These are phyloP conservation scores for Flaveria brownii DNA, from an alignment of 129 eudicot species.

Conservation along the genomic window DNA sequence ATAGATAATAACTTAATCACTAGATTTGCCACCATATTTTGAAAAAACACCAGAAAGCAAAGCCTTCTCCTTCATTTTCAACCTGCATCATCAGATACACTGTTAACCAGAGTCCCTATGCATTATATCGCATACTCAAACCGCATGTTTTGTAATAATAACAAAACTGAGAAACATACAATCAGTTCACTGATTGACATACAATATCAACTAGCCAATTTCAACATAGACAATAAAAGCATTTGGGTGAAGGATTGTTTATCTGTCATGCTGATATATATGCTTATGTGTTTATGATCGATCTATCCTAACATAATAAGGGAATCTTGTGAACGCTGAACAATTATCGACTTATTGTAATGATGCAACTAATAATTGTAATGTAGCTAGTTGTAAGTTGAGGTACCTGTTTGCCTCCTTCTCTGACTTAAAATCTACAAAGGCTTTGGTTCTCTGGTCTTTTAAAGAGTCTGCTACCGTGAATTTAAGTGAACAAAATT, in stretches of 20 bases:
- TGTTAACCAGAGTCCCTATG: not conserved
- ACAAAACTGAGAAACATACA: no score
- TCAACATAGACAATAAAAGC: no score
- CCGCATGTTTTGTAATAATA: no score
- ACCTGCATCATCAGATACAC: constrained; percentile 48
- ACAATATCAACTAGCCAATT: no score
- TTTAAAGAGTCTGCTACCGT: no score
- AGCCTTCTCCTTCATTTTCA: constrained; percentile 69
- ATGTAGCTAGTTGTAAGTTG: not conserved
- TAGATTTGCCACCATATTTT: constrained; percentile 55
- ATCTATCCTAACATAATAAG: not conserved
- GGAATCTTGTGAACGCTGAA: not conserved
- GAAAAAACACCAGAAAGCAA: constrained; percentile 70
- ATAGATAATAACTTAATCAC: constrained; percentile 24
- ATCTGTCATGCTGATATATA: not conserved
- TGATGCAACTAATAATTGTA: no score
- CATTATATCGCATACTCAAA: not conserved
- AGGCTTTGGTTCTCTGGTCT: constrained; percentile 94
- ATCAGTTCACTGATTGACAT: no score
- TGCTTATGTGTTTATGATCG: not conserved
- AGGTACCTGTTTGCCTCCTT: constrained; percentile 78
- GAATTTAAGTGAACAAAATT: no score
- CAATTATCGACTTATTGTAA: not conserved
- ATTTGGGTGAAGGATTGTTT: no score
- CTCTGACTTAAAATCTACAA: constrained; percentile 59